A percentile compares a stretch with the other conserved stretches of the same genome.
phyloP scores from a whole-genome alignment of 1,139 yeast genomes.

The Petasospora rhodanensis region DNA sequence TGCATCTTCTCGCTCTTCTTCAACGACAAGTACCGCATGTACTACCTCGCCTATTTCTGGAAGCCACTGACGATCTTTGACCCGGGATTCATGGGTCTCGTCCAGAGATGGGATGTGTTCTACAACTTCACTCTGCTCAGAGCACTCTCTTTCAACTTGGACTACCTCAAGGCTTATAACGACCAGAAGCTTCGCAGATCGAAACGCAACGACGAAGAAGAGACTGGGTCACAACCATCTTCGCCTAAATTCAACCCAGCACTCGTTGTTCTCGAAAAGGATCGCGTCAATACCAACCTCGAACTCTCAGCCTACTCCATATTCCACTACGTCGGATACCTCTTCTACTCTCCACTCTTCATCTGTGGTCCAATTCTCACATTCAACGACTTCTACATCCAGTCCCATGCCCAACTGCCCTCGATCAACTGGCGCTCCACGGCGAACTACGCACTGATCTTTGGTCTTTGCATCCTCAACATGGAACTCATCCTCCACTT shows the following conservation, averaged over 20 bases:
- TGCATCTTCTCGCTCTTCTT: conserved; percentile 73
- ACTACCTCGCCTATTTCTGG: conserved; percentile 42
- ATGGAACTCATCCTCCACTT: conserved; percentile 89
- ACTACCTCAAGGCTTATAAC: conserved; percentile 51
- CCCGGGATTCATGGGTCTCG: conserved; percentile 61
- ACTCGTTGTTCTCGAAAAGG: conserved; percentile 48
- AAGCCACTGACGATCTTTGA: conserved; percentile 45
- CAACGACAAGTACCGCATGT: conserved; percentile 62
- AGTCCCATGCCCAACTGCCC: conserved; percentile 42
- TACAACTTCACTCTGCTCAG: conserved; percentile 85
- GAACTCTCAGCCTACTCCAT: conserved; percentile 54
- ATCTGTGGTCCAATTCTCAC: conserved; percentile 95
- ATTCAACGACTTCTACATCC: conserved; percentile 86
- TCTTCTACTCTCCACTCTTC: conserved; percentile 82
- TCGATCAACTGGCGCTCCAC: conserved; percentile 53
- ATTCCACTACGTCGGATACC: conserved; percentile 66
- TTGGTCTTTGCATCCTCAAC: conserved; percentile 65
- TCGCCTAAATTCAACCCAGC: conserved; percentile 25
- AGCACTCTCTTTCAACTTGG: conserved; percentile 78
- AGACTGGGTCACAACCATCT: conserved; percentile 21
- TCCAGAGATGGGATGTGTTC: conserved; percentile 92
- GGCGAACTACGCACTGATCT: conserved; percentile 58
- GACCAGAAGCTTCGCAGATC: conserved; percentile 15
- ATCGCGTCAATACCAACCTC: conserved; percentile 63
- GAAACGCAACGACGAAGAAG: conserved; percentile 22